phyloP scores from a whole-genome alignment of 441 rosid genomes.

The Pelargonium cotyledonis region DNA sequence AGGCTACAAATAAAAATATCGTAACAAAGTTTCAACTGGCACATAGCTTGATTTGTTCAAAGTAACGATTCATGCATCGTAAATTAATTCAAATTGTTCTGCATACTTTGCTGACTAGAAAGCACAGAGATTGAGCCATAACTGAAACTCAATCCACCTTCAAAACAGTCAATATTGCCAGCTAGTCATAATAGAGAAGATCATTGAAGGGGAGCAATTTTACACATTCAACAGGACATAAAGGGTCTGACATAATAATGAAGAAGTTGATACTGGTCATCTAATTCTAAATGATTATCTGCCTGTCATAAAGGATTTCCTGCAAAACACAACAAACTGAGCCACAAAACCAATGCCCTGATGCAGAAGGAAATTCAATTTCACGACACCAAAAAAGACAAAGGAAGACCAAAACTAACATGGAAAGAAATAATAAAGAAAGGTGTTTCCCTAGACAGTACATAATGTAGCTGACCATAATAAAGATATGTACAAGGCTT shows the following conservation, averaged over 20 bases:
- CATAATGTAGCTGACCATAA: no score
- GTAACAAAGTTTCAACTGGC: neutral
- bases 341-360: neutral
- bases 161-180: neutral
- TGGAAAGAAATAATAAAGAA: no score
- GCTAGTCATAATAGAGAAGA: no score
- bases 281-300: neutral
- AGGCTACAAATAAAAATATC: neutral
- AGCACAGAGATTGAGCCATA: neutral
- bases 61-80: neutral
- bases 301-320: neutral
- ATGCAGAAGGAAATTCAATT: no score
- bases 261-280: neutral
- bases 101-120: neutral
- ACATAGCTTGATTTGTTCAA: slow-evolving; percentile 2
- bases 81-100: neutral
- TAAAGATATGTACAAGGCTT: no score
- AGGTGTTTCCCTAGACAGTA: no score
- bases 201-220: no score
- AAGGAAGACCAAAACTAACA: no score
- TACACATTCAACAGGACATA: no score
- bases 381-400: no score
- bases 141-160: neutral
- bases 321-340: neutral
- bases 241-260: no score